Percentiles rank a stretch among this genome's conserved stretches.
phyloP scores from a whole-genome alignment of 768 basidiomycete species.

The Symmetrospora coprosmae region DNA sequence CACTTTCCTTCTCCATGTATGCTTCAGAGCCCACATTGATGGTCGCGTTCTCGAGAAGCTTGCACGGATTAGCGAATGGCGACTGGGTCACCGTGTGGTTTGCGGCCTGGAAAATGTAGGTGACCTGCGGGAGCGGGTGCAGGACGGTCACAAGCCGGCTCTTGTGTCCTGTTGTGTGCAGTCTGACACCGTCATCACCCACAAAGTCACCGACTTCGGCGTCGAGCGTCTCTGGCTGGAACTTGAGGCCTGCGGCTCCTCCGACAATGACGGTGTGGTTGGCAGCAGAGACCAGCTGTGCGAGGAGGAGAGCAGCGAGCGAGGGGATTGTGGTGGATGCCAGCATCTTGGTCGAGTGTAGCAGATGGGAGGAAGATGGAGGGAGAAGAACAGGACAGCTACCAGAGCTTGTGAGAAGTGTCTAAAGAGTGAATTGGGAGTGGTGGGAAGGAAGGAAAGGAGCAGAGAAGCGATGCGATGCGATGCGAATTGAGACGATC shows the following conservation, averaged over 20 bases:
- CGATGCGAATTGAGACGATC: too few relatives aligned
- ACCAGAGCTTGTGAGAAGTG: not conserved
- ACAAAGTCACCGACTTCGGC: conserved; percentile 21
- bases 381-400: not conserved
- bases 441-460: not conserved
- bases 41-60: conserved; percentile 37
- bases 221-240: conserved; percentile 6
- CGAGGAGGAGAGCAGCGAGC: not conserved
- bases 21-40: conserved; percentile 1
- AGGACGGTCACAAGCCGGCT: too few relatives aligned
- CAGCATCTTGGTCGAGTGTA: conserved; percentile 11
- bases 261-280: conserved; percentile 21
- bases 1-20: not conserved
- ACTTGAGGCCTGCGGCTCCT: conserved; percentile 18
- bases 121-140: not conserved
- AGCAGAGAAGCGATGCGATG: not conserved
- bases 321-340: conserved; percentile 4
- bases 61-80: conserved; percentile 40
- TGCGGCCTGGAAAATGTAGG: conserved; percentile 12
- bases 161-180: too few relatives aligned
- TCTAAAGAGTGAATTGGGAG: not conserved
- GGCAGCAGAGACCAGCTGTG: not conserved
- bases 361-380: not conserved
- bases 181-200: too few relatives aligned
- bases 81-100: conserved; percentile 39